Conservation (phyloP, 441 rosid genomes). For the Syzygium syzygioides region DNA sequence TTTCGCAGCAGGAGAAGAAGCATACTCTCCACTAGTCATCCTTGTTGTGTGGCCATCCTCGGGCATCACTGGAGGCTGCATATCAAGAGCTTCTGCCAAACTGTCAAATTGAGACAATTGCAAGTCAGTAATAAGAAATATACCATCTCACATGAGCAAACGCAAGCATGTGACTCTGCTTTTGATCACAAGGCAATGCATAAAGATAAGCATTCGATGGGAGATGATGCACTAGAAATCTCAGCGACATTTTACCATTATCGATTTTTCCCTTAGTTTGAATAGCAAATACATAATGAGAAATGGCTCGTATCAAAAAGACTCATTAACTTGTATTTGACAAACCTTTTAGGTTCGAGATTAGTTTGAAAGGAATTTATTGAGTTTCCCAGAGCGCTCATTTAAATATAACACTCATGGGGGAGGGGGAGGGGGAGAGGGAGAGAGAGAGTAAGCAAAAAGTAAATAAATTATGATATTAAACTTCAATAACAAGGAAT, state of each 20-base stretch:
- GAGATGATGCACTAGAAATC: background rate
- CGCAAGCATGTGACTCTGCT: background rate
- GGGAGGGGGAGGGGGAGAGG: rapidly evolving
- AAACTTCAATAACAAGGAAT: background rate
- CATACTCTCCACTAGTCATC: constrained; percentile 82
- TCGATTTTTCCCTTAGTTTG: background rate
- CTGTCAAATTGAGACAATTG: constrained; percentile 27
- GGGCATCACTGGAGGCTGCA: constrained; percentile 99
- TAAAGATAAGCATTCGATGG: background rate
- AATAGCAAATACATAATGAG: background rate
- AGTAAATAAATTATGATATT: background rate
- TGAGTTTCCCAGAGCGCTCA: background rate
- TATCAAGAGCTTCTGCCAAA: constrained; percentile 95
- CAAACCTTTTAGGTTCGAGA: background rate
- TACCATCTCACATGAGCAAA: background rate
- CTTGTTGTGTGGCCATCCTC: constrained; percentile 98
- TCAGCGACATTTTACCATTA: background rate
- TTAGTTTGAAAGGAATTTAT: background rate
- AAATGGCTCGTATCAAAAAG: background rate
- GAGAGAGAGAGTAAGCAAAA: background rate
- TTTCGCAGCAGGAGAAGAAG: constrained; percentile 64
- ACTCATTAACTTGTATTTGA: background rate
- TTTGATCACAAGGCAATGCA: background rate
- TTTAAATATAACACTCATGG: background rate
- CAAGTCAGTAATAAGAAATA: background rate